Base-by-base conservation (phyloP, 2,329 filamentous ascomycete genomes). In the Aspergillus sp. region DNA sequence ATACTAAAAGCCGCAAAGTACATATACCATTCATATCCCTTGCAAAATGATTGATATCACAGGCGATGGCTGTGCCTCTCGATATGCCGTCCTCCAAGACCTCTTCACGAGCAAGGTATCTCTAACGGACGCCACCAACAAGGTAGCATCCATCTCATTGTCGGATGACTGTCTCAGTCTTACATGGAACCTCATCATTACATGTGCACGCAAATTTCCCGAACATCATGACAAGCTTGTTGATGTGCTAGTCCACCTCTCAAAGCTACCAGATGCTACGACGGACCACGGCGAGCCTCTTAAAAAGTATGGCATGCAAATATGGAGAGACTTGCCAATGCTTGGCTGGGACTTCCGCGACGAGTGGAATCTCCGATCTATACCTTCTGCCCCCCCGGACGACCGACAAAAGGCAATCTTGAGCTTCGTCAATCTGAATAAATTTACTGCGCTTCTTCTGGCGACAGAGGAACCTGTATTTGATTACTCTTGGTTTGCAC, bases 281-380 rank as follows among this genome's bases (percentile, higher is more conserved):
- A 34, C 28, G 5, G 30, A 29, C 10, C n/a, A 45, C 4, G 27
- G 9, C 2, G 29, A 42, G 34, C 42, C 32, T 3, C 7, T 46
- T 3, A 41, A n/a, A 8, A 26, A 48, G 1, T 5, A 52, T 30
- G 39, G 44, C 9, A 52, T 43, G 47, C 30, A 32, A n/a, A 39
- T 54, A 2, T 54, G 52, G 52, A 45, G 39, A 19, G 48, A 51
- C 27, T 28, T 54, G 1, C 52, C 48, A 0, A 43, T 45, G 35
- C 44, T 54, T 12, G 48, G 50, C 19, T 52, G 48, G 50, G 40
- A 44, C 7, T 34, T 51, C 43, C 39, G 46, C 5, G 42, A 47
- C 9, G 28, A 48, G 5, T 54, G 50, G 52, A 47, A 54, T 40
- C 19, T 19, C 1, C 19, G 19, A 30, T 47, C 27, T 3, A 26